Evolutionary conservation across 2,329 filamentous ascomycete species (phyloP), one percentile per base, ranked within the genome.

Genomic region (Cladosporium sp.): DNA sequence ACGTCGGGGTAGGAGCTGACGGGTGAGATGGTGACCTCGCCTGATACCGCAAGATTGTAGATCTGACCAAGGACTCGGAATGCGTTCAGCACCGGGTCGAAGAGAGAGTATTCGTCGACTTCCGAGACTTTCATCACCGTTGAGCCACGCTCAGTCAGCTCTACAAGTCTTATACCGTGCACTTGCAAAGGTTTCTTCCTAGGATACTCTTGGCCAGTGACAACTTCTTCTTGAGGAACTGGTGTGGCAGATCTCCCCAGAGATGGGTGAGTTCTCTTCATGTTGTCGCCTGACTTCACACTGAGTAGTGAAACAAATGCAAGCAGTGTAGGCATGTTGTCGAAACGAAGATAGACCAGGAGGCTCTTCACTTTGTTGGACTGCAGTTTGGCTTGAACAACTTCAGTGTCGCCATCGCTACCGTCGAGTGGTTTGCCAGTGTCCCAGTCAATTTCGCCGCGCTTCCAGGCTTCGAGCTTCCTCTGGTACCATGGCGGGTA

Each of bases 61-160:
- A 96, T 84, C 63, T 89, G 88, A 1, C 90, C 91, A 66, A 97
- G 92, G 0, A 91, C 90, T 50, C 89, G 85, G 81, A 97, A 97
- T 0, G 90, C 89, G 70, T 96, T 96, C 57, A 97, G 85, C 3
- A 97, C 87, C 0, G 93, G 91, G 67, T 97, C 93, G 64, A 65
- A 79, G 63, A 70, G 79, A 67, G 68, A 77, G 73, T 74, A 83
- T 51, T 94, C 90, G 39, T 92, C 88, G 3, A 88, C 81, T 69
- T 95, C 91, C 0, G 91, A 88, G 11, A 96, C 90, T 66, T 90
- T 88, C 93, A 97, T 97, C 66, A 97, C 93, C 17, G 92, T 92
- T 0, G 93, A 97, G 42, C 90, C 89, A 81, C 93, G 91, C 67
- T 97, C 92, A 0, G 90, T 95, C 12, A 97, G 83, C 69, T 95